These are phyloP conservation scores for Chenopodium album DNA, from an alignment of 148 eudicot genomes.

Conservation along the genomic window DNA sequence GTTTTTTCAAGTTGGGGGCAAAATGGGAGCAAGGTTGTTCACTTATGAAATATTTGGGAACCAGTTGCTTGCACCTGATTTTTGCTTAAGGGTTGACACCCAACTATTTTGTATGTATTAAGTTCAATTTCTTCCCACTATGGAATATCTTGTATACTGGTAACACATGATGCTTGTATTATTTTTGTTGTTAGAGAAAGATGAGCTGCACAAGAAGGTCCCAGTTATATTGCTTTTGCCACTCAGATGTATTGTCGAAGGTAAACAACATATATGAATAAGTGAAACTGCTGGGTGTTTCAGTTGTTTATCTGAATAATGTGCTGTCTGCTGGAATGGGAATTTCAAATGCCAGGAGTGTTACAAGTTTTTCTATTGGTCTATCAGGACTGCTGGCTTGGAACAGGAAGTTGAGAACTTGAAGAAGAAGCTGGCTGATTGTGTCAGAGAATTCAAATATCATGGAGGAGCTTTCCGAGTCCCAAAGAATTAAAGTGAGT, in stretches of 20 bases:
- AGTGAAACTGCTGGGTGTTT: not conserved
- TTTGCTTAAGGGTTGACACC: not conserved
- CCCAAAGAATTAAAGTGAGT: constrained; percentile 82
- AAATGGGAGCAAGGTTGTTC: not conserved
- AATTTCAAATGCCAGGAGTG: not conserved
- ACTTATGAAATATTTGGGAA: not conserved
- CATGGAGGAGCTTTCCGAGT: constrained; percentile 90
- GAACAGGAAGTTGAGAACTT: constrained; percentile 93
- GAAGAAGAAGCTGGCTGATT: constrained; percentile 64
- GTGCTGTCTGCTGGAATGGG: constrained; percentile 10
- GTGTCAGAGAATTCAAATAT: constrained; percentile 65
- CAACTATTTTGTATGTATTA: not conserved
- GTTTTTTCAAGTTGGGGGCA: not conserved
- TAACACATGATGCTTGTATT: not conserved
- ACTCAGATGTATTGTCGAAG: constrained; percentile 86
- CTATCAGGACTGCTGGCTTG: constrained; percentile 86
- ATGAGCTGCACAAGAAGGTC: constrained; percentile 84
- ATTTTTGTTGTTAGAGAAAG: constrained; percentile 55
- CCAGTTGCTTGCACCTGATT: not conserved
- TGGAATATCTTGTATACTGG: not conserved
- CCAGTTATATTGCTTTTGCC: constrained; percentile 72
- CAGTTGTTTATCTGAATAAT: not conserved
- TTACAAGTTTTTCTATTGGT: constrained; percentile 24
- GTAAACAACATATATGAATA: constrained; percentile 29
- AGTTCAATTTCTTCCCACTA: not conserved